Evolutionary conservation across 1,284 basidiomycete species (phyloP), one percentile per base, ranked within the genome.

Genomic region (Ustilago trichophora): DNA sequence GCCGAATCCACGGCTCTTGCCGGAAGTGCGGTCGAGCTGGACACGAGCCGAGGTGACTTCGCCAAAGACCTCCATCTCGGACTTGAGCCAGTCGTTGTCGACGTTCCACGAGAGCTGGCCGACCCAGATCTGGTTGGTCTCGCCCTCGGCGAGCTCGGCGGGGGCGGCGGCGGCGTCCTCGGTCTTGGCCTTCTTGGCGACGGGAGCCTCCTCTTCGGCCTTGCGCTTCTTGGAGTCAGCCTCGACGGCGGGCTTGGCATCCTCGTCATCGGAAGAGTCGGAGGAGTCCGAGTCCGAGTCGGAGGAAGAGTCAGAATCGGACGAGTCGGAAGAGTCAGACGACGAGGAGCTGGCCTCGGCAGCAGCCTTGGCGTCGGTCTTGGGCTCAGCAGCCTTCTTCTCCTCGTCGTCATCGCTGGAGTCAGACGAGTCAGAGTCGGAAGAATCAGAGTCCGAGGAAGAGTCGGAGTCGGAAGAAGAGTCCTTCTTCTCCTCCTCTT

Each of bases 31-130:
- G 83, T 98, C 93, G 83, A 89, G 90, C 83, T 93, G 90, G 63
- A 99, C 93, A 26, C 88, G 89, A 13, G 92, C 93, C 31, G 88
- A 88, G 70, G 89, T 86, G 72, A 99, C 88, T 82, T 93, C 90
- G 62, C 95, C 95, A 78, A 89, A 94, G 50, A 87, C 85, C 43
- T 89, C 88, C 76, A 99, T 98, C 83, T 97, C 95, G 82, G 89
- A 87, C 49, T 89, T 88, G 71, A 98, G 88, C 87, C 93, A 93
- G 83, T 97, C 95, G 83, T 93, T 91, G 86, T 98, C 95, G 73
- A 98, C 90, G 82, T 93, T 93, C 93, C 93, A 99, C 27, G 92
- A 95, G 45, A 99, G 87, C 68, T 88, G 88, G 51, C 95, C 95
- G 73, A 98, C 92, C 80, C 94, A 98, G 77, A 98, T 87, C 47